phyloP scores from a whole-genome alignment of 176 grass and related monocot genomes.

The Poa pratensis region DNA sequence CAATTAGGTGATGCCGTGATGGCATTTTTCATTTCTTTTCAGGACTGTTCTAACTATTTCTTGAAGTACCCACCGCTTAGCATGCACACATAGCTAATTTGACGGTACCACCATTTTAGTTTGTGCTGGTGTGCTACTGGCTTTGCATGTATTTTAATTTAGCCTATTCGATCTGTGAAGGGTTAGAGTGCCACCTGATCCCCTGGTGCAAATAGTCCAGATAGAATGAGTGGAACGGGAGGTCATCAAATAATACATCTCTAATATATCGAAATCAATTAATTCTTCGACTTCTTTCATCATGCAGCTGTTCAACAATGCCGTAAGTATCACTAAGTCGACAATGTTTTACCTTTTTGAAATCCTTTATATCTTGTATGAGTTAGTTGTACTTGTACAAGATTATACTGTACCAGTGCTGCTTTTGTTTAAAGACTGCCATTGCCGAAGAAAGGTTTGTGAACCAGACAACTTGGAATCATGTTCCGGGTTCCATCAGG shows the following conservation, averaged over 20 bases:
- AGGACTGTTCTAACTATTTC: neutral
- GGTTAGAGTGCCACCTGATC: neutral
- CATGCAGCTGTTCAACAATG: neutral
- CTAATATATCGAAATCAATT: neutral
- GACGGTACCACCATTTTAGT: neutral
- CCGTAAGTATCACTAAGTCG: neutral
- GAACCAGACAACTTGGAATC: neutral
- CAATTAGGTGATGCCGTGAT: neutral
- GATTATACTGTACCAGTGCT: neutral
- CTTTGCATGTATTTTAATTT: no score
- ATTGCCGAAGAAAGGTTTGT: neutral
- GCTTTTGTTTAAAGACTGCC: neutral
- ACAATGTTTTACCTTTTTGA: neutral
- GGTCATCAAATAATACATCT: neutral
- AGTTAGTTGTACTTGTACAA: neutral
- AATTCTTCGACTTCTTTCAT: neutral
- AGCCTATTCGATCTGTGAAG: neutral
- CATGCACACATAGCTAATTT: neutral
- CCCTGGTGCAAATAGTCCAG: neutral
- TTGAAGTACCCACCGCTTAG: neutral
- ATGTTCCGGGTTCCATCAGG: neutral
- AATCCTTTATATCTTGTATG: neutral
- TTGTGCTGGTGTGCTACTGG: neutral
- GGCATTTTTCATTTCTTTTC: slow-evolving; percentile 10
- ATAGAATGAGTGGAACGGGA: neutral